A percentile compares a stretch with the other conserved stretches of the same genome.
Evolutionary conservation across 2,329 filamentous ascomycete genomes (phyloP).

Genomic region (Neobulgaria alba): DNA sequence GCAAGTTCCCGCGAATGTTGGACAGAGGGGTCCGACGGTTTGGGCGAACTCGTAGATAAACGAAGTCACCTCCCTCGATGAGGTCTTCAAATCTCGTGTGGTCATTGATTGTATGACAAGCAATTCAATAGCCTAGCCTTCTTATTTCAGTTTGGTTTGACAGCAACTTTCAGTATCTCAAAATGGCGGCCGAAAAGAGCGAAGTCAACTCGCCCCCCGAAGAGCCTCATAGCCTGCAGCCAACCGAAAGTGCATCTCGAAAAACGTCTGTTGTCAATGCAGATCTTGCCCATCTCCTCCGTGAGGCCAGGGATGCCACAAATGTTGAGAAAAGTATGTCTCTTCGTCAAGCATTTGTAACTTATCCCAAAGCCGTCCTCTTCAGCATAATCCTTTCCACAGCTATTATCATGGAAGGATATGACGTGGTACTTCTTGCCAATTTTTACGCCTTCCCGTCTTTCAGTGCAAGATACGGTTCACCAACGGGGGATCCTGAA

Average conservation of each 20-base stretch:
- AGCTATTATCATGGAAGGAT: slow-evolving; percentile 23
- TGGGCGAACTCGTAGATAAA: slow-evolving; percentile 4
- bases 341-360: slow-evolving; percentile 50
- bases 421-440: slow-evolving; percentile 15
- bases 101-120: not conserved
- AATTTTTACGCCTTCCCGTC: slow-evolving; percentile 18
- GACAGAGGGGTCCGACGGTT: slow-evolving; percentile 3
- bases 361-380: slow-evolving; percentile 59
- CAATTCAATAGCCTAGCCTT: not conserved
- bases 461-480: slow-evolving; percentile 15
- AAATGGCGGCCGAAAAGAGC: too few relatives aligned
- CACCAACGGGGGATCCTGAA: slow-evolving; percentile 7
- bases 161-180: not conserved
- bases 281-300: too few relatives aligned
- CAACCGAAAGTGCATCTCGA: slow-evolving; percentile 6
- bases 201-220: not conserved
- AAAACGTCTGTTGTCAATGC: slow-evolving; percentile 11
- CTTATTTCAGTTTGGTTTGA: not conserved
- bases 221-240: slow-evolving; percentile 2
- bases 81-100: not conserved
- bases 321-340: slow-evolving; percentile 6
- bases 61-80: not conserved
- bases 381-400: slow-evolving; percentile 18
- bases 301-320: slow-evolving; percentile 5
- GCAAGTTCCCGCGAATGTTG: not conserved